These are phyloP conservation scores for Quercus rubra DNA, from an alignment of 306 rosid genomes.

Conservation along the genomic window DNA sequence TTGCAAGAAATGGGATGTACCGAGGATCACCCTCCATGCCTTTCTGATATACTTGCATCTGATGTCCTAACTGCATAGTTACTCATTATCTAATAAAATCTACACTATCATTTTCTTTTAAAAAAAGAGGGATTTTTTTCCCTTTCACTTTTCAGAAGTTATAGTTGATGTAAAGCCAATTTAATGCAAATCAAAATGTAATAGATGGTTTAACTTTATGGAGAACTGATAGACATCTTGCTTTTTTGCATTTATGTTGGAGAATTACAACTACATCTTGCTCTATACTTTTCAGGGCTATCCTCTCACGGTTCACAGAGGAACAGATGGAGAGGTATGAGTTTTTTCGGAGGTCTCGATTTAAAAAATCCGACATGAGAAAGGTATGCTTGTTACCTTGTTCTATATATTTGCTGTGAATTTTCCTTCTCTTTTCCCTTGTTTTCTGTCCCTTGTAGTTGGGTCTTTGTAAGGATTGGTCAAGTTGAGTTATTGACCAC, in stretches of 20 bases:
- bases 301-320: not conserved
- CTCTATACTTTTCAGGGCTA: not conserved
- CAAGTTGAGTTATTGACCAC: not conserved
- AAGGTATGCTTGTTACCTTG: not conserved
- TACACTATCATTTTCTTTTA: too few relatives aligned
- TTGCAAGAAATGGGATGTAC: not conserved
- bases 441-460: not conserved
- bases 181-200: too few relatives aligned
- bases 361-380: not conserved
- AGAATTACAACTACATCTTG: too few relatives aligned
- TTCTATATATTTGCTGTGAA: not conserved
- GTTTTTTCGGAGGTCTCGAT: not conserved
- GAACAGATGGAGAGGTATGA: not conserved
- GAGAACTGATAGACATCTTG: not conserved
- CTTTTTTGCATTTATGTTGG: not conserved
- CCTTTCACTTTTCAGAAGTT: not conserved
- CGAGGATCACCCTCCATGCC: too few relatives aligned
- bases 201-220: not conserved
- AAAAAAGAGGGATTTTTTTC: not conserved
- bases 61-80: too few relatives aligned
- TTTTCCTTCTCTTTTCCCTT: not conserved
- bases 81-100: too few relatives aligned
- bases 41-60: too few relatives aligned
- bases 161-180: not conserved
- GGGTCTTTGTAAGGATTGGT: not conserved